Conservation (phyloP, 2,329 filamentous ascomycete genomes). For the Aspergillus niger region DNA sequence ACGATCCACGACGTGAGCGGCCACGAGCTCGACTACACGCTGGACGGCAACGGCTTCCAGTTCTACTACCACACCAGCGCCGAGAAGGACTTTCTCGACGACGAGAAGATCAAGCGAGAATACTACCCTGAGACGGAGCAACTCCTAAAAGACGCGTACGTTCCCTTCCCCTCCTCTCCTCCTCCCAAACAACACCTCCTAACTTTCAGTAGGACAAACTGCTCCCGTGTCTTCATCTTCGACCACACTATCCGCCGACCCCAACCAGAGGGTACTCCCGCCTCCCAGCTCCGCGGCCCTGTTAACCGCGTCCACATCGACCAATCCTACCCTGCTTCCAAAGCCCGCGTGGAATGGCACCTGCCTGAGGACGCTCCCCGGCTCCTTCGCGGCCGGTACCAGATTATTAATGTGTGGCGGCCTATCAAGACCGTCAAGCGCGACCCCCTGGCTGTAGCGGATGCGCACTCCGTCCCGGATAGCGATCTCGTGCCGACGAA, state of each 20-base stretch:
- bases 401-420: constrained; percentile 57
- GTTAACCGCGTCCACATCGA: constrained; percentile 57
- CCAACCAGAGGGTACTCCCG: constrained; percentile 34
- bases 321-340: constrained; percentile 50
- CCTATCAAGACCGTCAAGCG: constrained; percentile 53
- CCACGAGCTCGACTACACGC: constrained; percentile 45
- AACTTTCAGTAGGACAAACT: constrained; percentile 40
- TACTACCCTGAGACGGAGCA: constrained; percentile 53
- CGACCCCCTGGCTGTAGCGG: constrained; percentile 58
- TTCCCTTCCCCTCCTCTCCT: background rate
- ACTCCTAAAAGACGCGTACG: constrained; percentile 46
- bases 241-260: constrained; percentile 53
- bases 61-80: constrained; percentile 44
- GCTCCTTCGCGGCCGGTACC: constrained; percentile 48
- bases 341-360: constrained; percentile 47
- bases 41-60: constrained; percentile 52
- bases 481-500: constrained; percentile 52
- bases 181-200: background rate
- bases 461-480: constrained; percentile 54
- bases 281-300: constrained; percentile 43
- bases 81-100: constrained; percentile 45
- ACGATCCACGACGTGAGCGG: constrained; percentile 47
- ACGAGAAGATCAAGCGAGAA: constrained; percentile 42
- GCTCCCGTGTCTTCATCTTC: constrained; percentile 50
- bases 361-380: constrained; percentile 47